phyloP scores from a whole-genome alignment of 129 eudicot species.

The Dittrichia graveolens region DNA sequence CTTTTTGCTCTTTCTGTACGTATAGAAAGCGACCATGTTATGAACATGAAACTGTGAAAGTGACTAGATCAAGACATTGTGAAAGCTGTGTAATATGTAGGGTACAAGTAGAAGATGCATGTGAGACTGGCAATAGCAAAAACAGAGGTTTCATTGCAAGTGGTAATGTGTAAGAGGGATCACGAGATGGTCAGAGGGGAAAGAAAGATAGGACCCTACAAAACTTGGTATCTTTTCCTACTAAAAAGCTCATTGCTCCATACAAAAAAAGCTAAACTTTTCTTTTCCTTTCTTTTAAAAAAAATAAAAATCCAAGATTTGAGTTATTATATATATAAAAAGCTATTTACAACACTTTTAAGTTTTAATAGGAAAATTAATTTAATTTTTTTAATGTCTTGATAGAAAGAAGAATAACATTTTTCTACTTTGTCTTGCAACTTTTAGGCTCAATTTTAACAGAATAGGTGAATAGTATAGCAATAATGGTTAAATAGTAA shows the following conservation, averaged over 20 bases:
- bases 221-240: constrained; percentile 33
- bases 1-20: constrained; percentile 25
- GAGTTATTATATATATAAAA: too few species aligned
- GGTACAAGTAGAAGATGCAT: constrained; percentile 24
- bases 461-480: too few species aligned
- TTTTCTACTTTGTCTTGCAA: too few species aligned
- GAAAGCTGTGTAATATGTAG: background rate
- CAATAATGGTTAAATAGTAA: too few species aligned
- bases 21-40: constrained; percentile 4
- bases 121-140: constrained; percentile 28
- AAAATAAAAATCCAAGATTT: too few species aligned
- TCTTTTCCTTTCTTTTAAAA: background rate
- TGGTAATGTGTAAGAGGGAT: constrained; percentile 30
- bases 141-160: background rate
- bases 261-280: constrained; percentile 23
- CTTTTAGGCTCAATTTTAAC: too few species aligned
- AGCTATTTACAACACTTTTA: background rate
- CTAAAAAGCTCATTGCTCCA: constrained; percentile 39
- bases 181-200: constrained; percentile 38
- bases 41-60: constrained; percentile 32
- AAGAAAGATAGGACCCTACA: constrained; percentile 35
- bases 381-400: too few species aligned
- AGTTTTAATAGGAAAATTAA: too few species aligned
- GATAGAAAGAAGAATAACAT: too few species aligned
- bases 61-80: constrained; percentile 16